Percentiles rank a stretch among this genome's conserved stretches.
These are phyloP conservation scores for Stephania yunnanensis DNA, from an alignment of 164 flowering plant species.

Conservation along the genomic window DNA sequence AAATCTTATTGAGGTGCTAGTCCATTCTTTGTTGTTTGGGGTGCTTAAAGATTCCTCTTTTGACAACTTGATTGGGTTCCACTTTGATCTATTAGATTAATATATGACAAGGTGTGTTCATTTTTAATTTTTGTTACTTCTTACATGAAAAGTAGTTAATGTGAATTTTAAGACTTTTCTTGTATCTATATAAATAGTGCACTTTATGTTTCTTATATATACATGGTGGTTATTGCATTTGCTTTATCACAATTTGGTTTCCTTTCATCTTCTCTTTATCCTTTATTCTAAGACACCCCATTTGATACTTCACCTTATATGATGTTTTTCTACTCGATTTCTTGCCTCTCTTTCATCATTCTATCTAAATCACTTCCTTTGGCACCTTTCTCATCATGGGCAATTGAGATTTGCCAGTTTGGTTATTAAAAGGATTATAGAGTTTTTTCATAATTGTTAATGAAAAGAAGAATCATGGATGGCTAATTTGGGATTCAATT, in stretches of 20 bases:
- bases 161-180: too few species aligned
- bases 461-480: slow-evolving; percentile 15
- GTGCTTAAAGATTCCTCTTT: too few species aligned
- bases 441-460: slow-evolving; percentile 19
- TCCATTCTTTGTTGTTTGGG: slow-evolving; percentile 4
- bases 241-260: slow-evolving; percentile 19
- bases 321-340: slow-evolving; percentile 67
- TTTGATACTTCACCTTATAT: slow-evolving; percentile 18
- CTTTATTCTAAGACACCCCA: slow-evolving; percentile 18
- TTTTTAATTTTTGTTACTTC: too few species aligned
- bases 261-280: slow-evolving; percentile 14
- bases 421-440: slow-evolving; percentile 40
- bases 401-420: slow-evolving; percentile 38
- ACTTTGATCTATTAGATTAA: too few species aligned
- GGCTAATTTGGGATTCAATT: slow-evolving; percentile 8
- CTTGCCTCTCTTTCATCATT: slow-evolving; percentile 62
- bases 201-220: too few species aligned
- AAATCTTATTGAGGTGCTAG: not conserved
- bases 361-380: slow-evolving; percentile 53
- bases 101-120: too few species aligned
- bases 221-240: too few species aligned
- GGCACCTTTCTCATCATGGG: slow-evolving; percentile 47
- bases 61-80: too few species aligned
- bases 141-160: too few species aligned
- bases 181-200: too few species aligned